A percentile compares a stretch with the other conserved stretches of the same genome.
Conservation (phyloP, 768 basidiomycete species). For the Tricholoma sp. region DNA sequence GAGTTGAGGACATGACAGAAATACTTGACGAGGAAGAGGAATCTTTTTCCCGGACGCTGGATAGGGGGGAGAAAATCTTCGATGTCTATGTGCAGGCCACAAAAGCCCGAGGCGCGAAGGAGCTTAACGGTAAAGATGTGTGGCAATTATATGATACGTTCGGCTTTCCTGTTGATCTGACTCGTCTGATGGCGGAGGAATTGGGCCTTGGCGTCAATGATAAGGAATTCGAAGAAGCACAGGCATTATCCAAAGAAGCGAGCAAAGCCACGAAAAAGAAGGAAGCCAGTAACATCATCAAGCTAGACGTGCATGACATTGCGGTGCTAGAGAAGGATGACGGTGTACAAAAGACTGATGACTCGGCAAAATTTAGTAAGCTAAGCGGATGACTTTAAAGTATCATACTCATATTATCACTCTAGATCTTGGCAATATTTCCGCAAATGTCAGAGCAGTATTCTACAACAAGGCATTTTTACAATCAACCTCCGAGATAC, state of each 20-base stretch:
- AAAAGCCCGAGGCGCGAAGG: slow-evolving; percentile 51
- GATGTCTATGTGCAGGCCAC: slow-evolving; percentile 78
- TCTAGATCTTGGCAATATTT: slow-evolving; percentile 72
- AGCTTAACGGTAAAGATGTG: slow-evolving; percentile 86
- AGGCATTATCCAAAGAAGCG: slow-evolving; percentile 83
- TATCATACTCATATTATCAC: not conserved
- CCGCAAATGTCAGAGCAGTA: slow-evolving; percentile 74
- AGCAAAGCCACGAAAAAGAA: slow-evolving; percentile 83
- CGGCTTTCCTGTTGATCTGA: slow-evolving; percentile 96
- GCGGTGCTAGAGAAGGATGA: slow-evolving; percentile 77
- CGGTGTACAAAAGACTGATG: slow-evolving; percentile 85
- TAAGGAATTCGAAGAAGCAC: slow-evolving; percentile 84
- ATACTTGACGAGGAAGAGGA: slow-evolving; percentile 97
- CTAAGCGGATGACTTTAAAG: not conserved
- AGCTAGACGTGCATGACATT: slow-evolving; percentile 94
- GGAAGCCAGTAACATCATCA: slow-evolving; percentile 62
- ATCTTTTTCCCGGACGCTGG: slow-evolving; percentile 95
- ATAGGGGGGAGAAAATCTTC: slow-evolving; percentile 94
- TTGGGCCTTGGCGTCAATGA: slow-evolving; percentile 80
- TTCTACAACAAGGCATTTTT: slow-evolving; percentile 79
- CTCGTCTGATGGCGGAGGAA: slow-evolving; percentile 96
- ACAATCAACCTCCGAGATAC: slow-evolving; percentile 58
- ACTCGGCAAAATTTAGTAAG: slow-evolving; percentile 84
- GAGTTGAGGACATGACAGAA: slow-evolving; percentile 80
- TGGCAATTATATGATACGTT: slow-evolving; percentile 98